A percentile compares a stretch with the other conserved stretches of the same genome.
These are phyloP conservation scores for Cercospora zeina DNA, from an alignment of 2,329 filamentous ascomycete genomes.

Conservation along the genomic window DNA sequence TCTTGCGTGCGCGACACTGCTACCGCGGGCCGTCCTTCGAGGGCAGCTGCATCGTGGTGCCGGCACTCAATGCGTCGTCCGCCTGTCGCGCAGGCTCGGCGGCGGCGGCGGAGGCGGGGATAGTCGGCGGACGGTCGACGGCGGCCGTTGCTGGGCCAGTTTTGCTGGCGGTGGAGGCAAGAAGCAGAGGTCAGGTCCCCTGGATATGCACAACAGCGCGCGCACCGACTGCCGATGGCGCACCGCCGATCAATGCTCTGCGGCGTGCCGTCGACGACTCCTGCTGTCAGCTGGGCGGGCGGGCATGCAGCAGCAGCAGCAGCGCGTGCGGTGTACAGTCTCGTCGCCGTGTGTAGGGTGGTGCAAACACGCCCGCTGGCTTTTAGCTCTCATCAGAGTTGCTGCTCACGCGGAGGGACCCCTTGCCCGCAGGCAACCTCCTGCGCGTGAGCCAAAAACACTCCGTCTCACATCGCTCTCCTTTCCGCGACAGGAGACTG, in stretches of 20 bases:
- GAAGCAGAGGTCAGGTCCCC: not conserved
- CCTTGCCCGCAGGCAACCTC: not conserved
- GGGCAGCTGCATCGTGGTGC: conserved; percentile 20
- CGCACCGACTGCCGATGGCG: not conserved
- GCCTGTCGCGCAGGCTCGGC: not conserved
- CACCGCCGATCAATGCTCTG: conserved; percentile 2
- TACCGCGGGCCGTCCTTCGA: conserved; percentile 6
- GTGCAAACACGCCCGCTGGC: conserved; percentile 4
- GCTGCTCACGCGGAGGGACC: not conserved
- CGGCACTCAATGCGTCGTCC: conserved; percentile 21
- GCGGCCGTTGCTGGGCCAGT: conserved; percentile 2
- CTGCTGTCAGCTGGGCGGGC: not conserved
- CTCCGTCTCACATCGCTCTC: not conserved
- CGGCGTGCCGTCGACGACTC: not conserved
- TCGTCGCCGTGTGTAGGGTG: not conserved
- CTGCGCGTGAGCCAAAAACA: not conserved
- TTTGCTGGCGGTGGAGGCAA: conserved; percentile 1
- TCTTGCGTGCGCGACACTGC: conserved; percentile 7
- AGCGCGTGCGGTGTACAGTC: too few species aligned
- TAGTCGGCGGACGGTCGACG: not conserved
- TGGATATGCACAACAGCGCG: not conserved
- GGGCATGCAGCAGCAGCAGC: not conserved
- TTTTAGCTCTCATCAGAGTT: not conserved
- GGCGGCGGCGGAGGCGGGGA: not conserved
- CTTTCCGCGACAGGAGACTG: conserved; percentile 5